A percentile compares a stretch with the other conserved stretches of the same genome.
Evolutionary conservation across 1,284 basidiomycete species (phyloP).

Genomic region (Trametes sp.): DNA sequence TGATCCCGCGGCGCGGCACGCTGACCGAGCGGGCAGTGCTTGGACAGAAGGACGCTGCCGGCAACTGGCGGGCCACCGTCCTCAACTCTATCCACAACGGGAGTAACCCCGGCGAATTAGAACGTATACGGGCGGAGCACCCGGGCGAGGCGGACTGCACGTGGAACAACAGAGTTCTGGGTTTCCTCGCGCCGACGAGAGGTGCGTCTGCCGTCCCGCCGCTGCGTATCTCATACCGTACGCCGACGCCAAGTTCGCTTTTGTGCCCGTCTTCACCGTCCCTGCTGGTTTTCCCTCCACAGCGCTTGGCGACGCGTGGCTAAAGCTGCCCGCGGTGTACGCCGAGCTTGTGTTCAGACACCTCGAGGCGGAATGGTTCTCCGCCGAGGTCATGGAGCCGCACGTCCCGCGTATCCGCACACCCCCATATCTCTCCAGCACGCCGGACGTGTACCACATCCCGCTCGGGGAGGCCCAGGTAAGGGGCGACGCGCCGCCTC

Average conservation of each 20-base stretch:
- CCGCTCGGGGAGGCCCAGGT: slow-evolving; percentile 29
- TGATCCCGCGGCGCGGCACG: slow-evolving; percentile 8
- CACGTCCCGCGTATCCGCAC: slow-evolving; percentile 58
- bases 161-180: slow-evolving; percentile 61
- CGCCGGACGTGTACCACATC: slow-evolving; percentile 58
- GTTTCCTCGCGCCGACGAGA: slow-evolving; percentile 71
- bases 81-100: slow-evolving; percentile 67
- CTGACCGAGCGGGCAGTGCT: slow-evolving; percentile 45
- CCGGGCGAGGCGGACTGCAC: slow-evolving; percentile 60
- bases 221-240: slow-evolving; percentile 9
- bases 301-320: slow-evolving; percentile 71
- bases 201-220: slow-evolving; percentile 45
- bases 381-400: slow-evolving; percentile 45
- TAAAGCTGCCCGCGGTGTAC: slow-evolving; percentile 67
- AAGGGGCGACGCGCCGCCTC: slow-evolving; percentile 16
- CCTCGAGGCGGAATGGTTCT: slow-evolving; percentile 56
- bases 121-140: slow-evolving; percentile 59
- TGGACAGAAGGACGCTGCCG: slow-evolving; percentile 48
- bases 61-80: slow-evolving; percentile 51
- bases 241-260: slow-evolving; percentile 11
- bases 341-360: slow-evolving; percentile 60
- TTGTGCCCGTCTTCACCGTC: background rate
- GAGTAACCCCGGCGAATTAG: slow-evolving; percentile 53
- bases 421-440: slow-evolving; percentile 65
- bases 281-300: background rate